Conservation (phyloP, 1,284 basidiomycete genomes). For the Malassezia pachydermatis region DNA sequence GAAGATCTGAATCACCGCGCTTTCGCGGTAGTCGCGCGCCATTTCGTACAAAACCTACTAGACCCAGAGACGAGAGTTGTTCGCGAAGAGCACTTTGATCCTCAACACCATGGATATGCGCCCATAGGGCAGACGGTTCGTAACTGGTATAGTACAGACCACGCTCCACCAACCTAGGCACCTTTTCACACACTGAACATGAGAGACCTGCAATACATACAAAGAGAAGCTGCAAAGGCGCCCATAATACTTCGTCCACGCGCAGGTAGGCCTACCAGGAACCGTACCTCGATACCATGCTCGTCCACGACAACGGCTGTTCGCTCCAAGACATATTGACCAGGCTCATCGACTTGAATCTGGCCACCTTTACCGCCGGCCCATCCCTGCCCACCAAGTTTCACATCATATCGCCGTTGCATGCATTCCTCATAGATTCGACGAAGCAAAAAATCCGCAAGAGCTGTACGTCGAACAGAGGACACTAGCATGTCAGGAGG, state of each 20-base stretch:
- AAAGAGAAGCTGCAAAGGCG: constrained; percentile 2
- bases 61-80: constrained; percentile 1
- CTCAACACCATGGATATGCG: constrained; percentile 12
- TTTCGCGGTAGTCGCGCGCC: constrained; percentile 15
- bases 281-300: constrained; percentile 16
- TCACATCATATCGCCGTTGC: constrained; percentile 1
- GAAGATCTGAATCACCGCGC: constrained; percentile 13
- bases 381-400: constrained; percentile 8
- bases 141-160: not conserved
- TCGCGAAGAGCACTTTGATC: constrained; percentile 13
- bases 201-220: not conserved
- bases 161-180: constrained; percentile 8
- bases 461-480: constrained; percentile 1
- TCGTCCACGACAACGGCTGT: constrained; percentile 12
- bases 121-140: not conserved
- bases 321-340: constrained; percentile 18
- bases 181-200: constrained; percentile 10
- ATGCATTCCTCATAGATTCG: not conserved
- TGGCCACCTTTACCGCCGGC: constrained; percentile 17
- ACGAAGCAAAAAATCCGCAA: constrained; percentile 17
- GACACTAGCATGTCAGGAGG: not conserved
- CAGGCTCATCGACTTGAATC: constrained; percentile 15
- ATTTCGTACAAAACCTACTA: constrained; percentile 17
- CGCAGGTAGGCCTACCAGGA: constrained; percentile 17
- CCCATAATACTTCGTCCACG: constrained; percentile 18